These are phyloP conservation scores for Hymenoscyphus linearis DNA, from an alignment of 2,329 filamentous ascomycete genomes.

Conservation along the genomic window DNA sequence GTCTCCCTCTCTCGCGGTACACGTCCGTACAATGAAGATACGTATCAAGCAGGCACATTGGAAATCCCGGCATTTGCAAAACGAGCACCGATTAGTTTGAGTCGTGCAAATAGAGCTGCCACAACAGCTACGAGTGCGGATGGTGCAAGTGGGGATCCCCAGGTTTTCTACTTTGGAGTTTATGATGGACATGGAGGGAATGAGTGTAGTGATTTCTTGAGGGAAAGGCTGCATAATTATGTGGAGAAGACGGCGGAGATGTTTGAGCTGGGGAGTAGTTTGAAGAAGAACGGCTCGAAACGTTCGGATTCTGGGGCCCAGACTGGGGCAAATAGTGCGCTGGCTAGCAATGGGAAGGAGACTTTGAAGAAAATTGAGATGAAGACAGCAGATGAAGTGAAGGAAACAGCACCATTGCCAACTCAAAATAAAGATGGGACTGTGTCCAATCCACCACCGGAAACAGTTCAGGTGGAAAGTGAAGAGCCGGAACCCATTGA, in stretches of 20 bases:
- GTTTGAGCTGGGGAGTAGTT: constrained; percentile 74
- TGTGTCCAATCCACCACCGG: constrained; percentile 32
- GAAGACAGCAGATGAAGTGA: constrained; percentile 44
- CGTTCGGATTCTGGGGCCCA: constrained; percentile 16
- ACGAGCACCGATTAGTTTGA: constrained; percentile 62
- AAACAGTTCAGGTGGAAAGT: constrained; percentile 35
- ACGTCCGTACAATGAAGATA: constrained; percentile 86
- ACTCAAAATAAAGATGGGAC: constrained; percentile 29
- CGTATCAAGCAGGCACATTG: constrained; percentile 89
- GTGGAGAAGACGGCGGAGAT: constrained; percentile 73
- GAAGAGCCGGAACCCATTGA: constrained; percentile 34
- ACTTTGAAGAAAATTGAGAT: constrained; percentile 42
- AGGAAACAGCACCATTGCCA: constrained; percentile 17
- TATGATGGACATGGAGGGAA: constrained; percentile 93
- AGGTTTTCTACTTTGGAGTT: constrained; percentile 95
- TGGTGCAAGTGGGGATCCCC: constrained; percentile 79
- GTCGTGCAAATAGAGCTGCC: constrained; percentile 31
- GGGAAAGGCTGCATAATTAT: constrained; percentile 80
- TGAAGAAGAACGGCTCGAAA: constrained; percentile 43
- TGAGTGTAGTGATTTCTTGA: constrained; percentile 82
- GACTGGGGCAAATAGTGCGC: constrained; percentile 26
- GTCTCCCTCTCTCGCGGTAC: constrained; percentile 73
- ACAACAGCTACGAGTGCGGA: constrained; percentile 63
- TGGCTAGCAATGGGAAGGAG: constrained; percentile 33
- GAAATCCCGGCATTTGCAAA: constrained; percentile 90